Evolutionary conservation across 805 yeast genomes (phyloP), one percentile per base, ranked within the genome.

Genomic region (Ogataea sp.): DNA sequence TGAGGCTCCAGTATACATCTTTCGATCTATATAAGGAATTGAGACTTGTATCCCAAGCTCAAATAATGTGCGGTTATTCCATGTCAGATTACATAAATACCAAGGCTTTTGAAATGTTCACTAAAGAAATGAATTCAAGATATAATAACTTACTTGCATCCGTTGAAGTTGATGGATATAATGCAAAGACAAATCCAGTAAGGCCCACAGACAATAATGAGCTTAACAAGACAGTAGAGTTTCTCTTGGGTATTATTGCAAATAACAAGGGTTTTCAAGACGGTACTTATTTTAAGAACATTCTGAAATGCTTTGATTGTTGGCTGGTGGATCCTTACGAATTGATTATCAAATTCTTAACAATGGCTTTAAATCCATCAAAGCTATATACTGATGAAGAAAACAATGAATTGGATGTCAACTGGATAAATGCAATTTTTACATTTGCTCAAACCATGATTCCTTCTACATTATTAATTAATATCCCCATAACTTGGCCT

Each of bases 221-320:
- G 30, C 59, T 80, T 2, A 50, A 67, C 20, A 82, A 82, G 56
- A 66, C 83, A 2, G 65, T 74, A 34, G 70, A 75, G 32, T 64
- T 80, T 4, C 75, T 80, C 0, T 79, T 78, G 35, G 51, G 55
- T 29, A 68, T 84, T 17, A 65, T 78, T 8, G 58, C 59, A 3
- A 68, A 68, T 25, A 72, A 80, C 15, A 63, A 70, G 40, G 49
- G 51, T 16, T 53, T 82, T 21, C 84, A 80, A 45, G 80, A 75
- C 43, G 59, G 33, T 6, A 4, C 18, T 6, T 30, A 17, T 30
- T 30, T 30, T 16, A 30, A 30, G 21, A 30, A 30, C 18, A 16
- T 51, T n/a, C 38, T 58, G 28, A 46, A 44, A 31, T 59, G 62
- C 43, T 37, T 59, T 28, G 48, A 54, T 31, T 15, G 53, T 2